phyloP scores from a whole-genome alignment of 2,329 filamentous ascomycete species.

The Orbilia quercus region DNA sequence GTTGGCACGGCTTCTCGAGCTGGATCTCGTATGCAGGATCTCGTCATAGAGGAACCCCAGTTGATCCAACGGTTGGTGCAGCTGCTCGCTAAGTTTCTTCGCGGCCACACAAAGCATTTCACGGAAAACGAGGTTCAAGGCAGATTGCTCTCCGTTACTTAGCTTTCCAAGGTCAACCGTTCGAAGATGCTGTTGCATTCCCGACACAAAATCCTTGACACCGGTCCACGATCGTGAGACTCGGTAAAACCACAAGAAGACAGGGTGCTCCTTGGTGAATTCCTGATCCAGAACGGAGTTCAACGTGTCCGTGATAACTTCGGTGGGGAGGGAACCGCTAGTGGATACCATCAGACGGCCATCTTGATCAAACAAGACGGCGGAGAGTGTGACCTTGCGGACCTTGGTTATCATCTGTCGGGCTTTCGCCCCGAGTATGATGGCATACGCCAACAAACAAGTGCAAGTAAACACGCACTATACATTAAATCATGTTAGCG shows the following conservation, averaged over 20 bases:
- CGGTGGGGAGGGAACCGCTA: constrained; percentile 75
- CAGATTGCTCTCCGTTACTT: constrained; percentile 66
- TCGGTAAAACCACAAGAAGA: constrained; percentile 88
- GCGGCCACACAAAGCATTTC: constrained; percentile 86
- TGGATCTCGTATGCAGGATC: constrained; percentile 74
- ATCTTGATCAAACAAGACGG: constrained; percentile 75
- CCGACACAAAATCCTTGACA: constrained; percentile 74
- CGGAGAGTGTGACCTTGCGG: constrained; percentile 66
- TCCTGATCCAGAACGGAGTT: constrained; percentile 64
- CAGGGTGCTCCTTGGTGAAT: constrained; percentile 79
- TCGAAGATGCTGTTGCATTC: constrained; percentile 78
- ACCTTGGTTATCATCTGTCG: constrained; percentile 62
- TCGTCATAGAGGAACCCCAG: constrained; percentile 80
- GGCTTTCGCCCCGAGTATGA: constrained; percentile 66
- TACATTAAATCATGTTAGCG: background rate
- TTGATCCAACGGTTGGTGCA: constrained; percentile 72
- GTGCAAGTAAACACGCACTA: constrained; percentile 73
- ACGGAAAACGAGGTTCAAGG: constrained; percentile 81
- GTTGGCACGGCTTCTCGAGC: constrained; percentile 55
- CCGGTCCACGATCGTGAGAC: constrained; percentile 81
- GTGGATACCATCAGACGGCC: constrained; percentile 76
- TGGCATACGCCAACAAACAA: constrained; percentile 69
- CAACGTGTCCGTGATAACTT: constrained; percentile 83
- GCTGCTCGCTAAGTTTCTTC: constrained; percentile 74
- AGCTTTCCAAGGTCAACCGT: constrained; percentile 64